Evolutionary conservation across 495 filamentous ascomycete genomes (phyloP).

Genomic region (Talaromyces ruber): DNA sequence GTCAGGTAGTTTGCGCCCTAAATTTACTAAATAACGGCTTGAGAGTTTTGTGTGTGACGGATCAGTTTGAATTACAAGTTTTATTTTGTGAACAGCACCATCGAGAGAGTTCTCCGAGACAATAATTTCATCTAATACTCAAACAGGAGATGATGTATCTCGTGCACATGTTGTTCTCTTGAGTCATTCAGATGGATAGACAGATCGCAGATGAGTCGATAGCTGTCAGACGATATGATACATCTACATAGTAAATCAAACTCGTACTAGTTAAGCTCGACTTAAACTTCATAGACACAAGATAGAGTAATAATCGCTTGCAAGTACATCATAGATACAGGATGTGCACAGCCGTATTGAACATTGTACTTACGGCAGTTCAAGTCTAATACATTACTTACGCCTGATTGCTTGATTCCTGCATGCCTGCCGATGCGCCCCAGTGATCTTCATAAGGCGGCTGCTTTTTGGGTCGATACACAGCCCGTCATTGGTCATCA

Average conservation of each 20-base stretch:
- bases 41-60: too few species aligned
- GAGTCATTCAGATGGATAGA: too few species aligned
- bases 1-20: neutral
- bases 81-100: too few species aligned
- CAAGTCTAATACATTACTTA: neutral
- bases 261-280: neutral
- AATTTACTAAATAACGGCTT: neutral
- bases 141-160: too few species aligned
- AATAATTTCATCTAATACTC: too few species aligned
- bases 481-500: neutral
- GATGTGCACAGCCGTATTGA: neutral
- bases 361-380: too few species aligned
- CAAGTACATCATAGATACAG: neutral
- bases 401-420: neutral
- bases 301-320: neutral
- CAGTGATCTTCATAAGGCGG: constrained; percentile 2
- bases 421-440: neutral
- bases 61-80: too few species aligned
- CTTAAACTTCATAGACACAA: neutral
- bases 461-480: neutral
- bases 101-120: too few species aligned
- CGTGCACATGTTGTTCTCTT: too few species aligned
- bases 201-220: neutral
- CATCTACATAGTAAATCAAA: neutral
- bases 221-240: neutral